Evolutionary conservation across 2,329 filamentous ascomycete genomes (phyloP).

Genomic region (Pseudocercospora fuligena): DNA sequence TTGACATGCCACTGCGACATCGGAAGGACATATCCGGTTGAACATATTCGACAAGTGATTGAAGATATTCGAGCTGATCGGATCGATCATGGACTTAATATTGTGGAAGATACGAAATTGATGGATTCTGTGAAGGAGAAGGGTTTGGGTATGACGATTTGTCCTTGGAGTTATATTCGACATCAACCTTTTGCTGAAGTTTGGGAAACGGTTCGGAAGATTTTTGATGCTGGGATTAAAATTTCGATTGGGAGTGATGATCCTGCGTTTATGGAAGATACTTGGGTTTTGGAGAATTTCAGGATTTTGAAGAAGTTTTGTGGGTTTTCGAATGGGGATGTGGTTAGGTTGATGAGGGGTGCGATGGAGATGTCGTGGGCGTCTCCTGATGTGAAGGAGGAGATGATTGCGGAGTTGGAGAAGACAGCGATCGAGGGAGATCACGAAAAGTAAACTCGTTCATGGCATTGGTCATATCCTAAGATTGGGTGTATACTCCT

Average conservation of each 20-base stretch:
- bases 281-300: neutral
- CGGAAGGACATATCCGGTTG: neutral
- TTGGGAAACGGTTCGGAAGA: neutral
- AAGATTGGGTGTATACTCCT: neutral
- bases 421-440: neutral
- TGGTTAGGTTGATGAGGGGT: neutral
- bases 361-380: neutral
- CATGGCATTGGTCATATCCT: neutral
- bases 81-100: neutral
- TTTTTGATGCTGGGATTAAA: neutral
- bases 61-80: neutral
- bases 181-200: neutral
- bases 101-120: neutral
- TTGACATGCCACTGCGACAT: neutral
- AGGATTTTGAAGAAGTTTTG: neutral
- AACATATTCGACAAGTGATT: neutral
- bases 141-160: neutral
- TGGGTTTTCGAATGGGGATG: neutral
- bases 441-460: neutral
- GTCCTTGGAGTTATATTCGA: conserved; percentile 6
- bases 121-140: neutral
- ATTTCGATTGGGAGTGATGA: conserved; percentile 3
- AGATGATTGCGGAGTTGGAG: neutral
- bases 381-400: neutral
- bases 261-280: neutral